Evolutionary conservation across 179 eudicot genomes (phyloP).

Genomic region (Beta macrorhiza): DNA sequence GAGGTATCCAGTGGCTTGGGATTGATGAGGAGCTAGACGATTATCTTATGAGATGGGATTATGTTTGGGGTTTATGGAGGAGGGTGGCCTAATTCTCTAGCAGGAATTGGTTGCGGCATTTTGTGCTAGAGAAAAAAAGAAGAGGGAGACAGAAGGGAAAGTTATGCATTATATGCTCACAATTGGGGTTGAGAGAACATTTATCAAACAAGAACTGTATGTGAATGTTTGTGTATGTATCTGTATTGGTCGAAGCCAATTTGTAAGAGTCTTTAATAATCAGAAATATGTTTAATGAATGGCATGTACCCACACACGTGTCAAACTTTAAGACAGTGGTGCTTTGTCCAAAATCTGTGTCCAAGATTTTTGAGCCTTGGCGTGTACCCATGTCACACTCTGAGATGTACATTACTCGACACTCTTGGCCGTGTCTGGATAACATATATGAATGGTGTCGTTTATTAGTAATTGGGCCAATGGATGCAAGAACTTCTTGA

Average conservation of each 20-base stretch:
- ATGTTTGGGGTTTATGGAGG: too few relatives aligned
- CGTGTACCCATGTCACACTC: background rate
- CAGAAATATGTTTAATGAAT: background rate
- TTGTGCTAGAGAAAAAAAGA: too few relatives aligned
- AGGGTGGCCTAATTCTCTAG: too few relatives aligned
- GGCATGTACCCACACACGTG: background rate
- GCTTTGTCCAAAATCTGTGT: background rate
- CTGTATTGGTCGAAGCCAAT: background rate
- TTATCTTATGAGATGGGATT: too few relatives aligned
- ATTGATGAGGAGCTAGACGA: too few relatives aligned
- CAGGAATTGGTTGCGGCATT: too few relatives aligned
- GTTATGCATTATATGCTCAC: too few relatives aligned
- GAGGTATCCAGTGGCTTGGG: too few relatives aligned
- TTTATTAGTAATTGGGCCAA: background rate
- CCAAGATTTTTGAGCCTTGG: background rate
- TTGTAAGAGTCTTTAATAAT: background rate
- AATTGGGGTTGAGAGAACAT: too few relatives aligned
- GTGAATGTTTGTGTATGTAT: too few relatives aligned
- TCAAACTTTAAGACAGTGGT: background rate
- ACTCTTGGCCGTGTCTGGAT: background rate
- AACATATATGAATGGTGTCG: background rate
- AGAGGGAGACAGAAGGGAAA: too few relatives aligned
- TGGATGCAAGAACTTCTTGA: slow-evolving; percentile 1
- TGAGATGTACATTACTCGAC: background rate
- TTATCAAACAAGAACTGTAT: too few relatives aligned